Evolutionary conservation across 78 protist species (phyloP).

Genomic region (Isochrysis galbana): DNA sequence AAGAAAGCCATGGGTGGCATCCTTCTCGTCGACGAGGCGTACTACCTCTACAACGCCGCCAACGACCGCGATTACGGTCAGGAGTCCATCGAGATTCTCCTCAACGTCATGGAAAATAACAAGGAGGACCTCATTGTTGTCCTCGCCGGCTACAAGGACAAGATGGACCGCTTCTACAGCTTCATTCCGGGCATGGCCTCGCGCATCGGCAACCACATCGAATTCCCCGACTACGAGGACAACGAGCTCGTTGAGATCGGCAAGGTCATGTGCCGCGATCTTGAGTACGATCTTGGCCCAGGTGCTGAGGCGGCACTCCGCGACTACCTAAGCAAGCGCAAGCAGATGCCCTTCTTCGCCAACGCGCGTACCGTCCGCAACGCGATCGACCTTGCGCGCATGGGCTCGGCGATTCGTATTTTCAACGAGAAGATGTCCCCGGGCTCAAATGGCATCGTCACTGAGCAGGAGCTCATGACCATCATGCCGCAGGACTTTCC

Average conservation of each 20-base stretch:
- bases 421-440: conserved; percentile 27
- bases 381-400: conserved; percentile 32
- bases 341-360: conserved; percentile 3
- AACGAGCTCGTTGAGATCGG: conserved; percentile 21
- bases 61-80: conserved; percentile 32
- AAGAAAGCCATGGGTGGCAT: conserved; percentile 30
- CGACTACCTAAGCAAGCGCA: background rate
- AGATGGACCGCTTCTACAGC: background rate
- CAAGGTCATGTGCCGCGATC: conserved; percentile 29
- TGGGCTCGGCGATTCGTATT: background rate
- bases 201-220: conserved; percentile 40
- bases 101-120: conserved; percentile 32
- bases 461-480: conserved; percentile 2
- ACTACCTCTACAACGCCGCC: conserved; percentile 39
- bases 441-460: background rate
- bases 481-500: conserved; percentile 3
- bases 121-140: conserved; percentile 24
- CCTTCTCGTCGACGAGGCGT: conserved; percentile 26
- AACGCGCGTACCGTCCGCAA: conserved; percentile 35
- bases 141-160: conserved; percentile 33
- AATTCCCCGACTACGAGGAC: conserved; percentile 31
- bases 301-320: background rate
- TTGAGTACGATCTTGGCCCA: background rate
- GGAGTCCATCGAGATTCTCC: conserved; percentile 29
- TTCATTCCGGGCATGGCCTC: conserved; percentile 25